Conservation (phyloP, 768 basidiomycete species). For the Russula abietina region DNA sequence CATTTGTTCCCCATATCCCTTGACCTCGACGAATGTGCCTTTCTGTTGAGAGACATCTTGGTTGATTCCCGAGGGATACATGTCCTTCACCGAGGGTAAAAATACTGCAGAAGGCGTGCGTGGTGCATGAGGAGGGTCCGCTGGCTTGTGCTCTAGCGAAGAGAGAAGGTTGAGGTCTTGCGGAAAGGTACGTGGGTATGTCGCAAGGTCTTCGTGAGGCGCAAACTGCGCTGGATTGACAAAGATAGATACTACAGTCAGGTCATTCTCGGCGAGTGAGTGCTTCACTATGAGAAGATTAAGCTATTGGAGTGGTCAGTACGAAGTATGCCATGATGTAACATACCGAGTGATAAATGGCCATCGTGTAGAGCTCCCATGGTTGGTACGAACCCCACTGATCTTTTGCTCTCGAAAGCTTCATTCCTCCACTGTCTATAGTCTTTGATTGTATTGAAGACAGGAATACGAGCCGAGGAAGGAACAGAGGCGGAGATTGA, state of each 20-base stretch:
- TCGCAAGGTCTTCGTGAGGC: slow-evolving; percentile 85
- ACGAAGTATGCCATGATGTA: slow-evolving; percentile 3
- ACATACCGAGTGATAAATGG: slow-evolving; percentile 81
- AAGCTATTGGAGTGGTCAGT: background rate
- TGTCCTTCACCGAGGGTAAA: slow-evolving; percentile 68
- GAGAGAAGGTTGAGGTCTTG: slow-evolving; percentile 62
- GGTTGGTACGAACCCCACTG: slow-evolving; percentile 93
- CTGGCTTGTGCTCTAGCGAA: slow-evolving; percentile 29
- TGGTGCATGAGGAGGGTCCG: slow-evolving; percentile 18
- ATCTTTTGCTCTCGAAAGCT: slow-evolving; percentile 51
- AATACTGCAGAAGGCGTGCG: slow-evolving; percentile 67
- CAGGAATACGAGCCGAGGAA: slow-evolving; percentile 35
- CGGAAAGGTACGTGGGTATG: slow-evolving; percentile 85
- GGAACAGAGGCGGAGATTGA: slow-evolving; percentile 16
- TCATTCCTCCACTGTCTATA: slow-evolving; percentile 70
- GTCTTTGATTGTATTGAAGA: slow-evolving; percentile 53
- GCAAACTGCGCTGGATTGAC: slow-evolving; percentile 98
- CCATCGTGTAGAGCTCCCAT: slow-evolving; percentile 97
- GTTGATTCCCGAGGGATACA: slow-evolving; percentile 89
- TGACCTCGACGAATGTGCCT: slow-evolving; percentile 90
- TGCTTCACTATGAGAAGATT: slow-evolving; percentile 50
- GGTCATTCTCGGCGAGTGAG: slow-evolving; percentile 71
- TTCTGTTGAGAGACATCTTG: slow-evolving; percentile 68
- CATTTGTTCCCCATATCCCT: slow-evolving; percentile 89
- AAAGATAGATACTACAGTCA: slow-evolving; percentile 91